Base-by-base conservation (phyloP, 371 early-diverging fungal genomes). In the Batrachochytrium dendrobatidis region DNA sequence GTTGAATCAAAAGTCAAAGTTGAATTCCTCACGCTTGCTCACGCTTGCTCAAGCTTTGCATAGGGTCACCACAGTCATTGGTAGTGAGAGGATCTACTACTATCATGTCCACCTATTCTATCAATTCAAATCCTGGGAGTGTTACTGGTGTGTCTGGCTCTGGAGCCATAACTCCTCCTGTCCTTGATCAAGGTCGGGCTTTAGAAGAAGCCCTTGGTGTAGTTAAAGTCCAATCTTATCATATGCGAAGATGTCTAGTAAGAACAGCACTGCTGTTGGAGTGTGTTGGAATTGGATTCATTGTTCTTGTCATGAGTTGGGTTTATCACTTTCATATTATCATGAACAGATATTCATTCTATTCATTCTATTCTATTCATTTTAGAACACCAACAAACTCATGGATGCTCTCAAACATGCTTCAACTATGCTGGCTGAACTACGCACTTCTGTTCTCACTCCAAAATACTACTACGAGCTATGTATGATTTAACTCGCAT, bases 401-500 rank as follows among this genome's bases (percentile, higher is more conserved):
- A 90, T 94, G 89, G 98, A 97, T 63, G 94, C 92, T 3, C 76
- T 97, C 24, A 95, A 95, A 70, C 91, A 95, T 71, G 89, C 92
- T 68, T 94, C 95, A 3, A 90, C 91, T 33, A 93, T 97, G 93
- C 82, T 95, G 8, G 84, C 87, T 22, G 98, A 97, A 72, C 82
- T 97, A 52, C 83, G 94, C 49, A 93, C 95, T 1, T 91, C 94
- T 22, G 81, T 86, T 3, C 75, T 97, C 54, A 90, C 94, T 0
- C 98, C 96, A 29, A 95, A 94, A 71, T 86, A 87, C 72, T 97
- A 95, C 74, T 95, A 95, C 73, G 96, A 97, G 72, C 86, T 97
- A n/a, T 97, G 92, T 86, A 84, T 34, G 72, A 61, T 18, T n/a
- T 28, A 15, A 32, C 35, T 44, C 26, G 22, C 31, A 1, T 15